Conservation (phyloP, 2,329 filamentous ascomycete species). For the Penicillium rolfsii region DNA sequence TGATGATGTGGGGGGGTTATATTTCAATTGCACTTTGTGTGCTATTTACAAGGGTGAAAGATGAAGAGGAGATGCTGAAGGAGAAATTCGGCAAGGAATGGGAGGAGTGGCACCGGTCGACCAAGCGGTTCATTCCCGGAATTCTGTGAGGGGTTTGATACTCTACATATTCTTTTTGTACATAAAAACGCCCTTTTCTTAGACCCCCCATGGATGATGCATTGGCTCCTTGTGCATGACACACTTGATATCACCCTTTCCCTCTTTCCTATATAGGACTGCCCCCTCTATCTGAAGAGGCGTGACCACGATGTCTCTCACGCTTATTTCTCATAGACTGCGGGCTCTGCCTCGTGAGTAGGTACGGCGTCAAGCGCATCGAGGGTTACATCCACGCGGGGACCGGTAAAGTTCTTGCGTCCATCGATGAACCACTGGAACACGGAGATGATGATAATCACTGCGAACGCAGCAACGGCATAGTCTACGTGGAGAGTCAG, state of each 20-base stretch:
- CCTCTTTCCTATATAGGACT: neutral
- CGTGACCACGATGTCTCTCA: neutral
- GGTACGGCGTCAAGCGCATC: slow-evolving; percentile 18
- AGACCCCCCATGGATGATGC: neutral
- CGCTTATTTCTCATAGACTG: slow-evolving; percentile 15
- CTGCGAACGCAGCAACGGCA: slow-evolving; percentile 57
- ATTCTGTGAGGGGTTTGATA: slow-evolving; percentile 35
- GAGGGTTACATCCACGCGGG: slow-evolving; percentile 45
- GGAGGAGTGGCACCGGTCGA: slow-evolving; percentile 54
- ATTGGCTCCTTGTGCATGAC: neutral
- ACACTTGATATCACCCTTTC: neutral
- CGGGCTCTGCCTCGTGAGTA: slow-evolving; percentile 6
- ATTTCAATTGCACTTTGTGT: slow-evolving; percentile 15
- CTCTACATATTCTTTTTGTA: neutral
- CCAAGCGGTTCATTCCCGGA: slow-evolving; percentile 55
- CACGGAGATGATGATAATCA: slow-evolving; percentile 60
- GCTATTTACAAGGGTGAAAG: slow-evolving; percentile 43
- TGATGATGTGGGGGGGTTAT: neutral
- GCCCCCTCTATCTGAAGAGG: neutral
- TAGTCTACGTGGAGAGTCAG: slow-evolving; percentile 34
- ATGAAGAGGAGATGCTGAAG: slow-evolving; percentile 58
- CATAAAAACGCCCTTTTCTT: neutral
- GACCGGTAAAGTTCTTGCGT: slow-evolving; percentile 62
- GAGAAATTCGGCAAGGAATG: slow-evolving; percentile 53
- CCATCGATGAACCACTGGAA: slow-evolving; percentile 64